Evolutionary conservation across 2,329 filamentous ascomycete species (phyloP).

Genomic region (Bipolaris victoriae): DNA sequence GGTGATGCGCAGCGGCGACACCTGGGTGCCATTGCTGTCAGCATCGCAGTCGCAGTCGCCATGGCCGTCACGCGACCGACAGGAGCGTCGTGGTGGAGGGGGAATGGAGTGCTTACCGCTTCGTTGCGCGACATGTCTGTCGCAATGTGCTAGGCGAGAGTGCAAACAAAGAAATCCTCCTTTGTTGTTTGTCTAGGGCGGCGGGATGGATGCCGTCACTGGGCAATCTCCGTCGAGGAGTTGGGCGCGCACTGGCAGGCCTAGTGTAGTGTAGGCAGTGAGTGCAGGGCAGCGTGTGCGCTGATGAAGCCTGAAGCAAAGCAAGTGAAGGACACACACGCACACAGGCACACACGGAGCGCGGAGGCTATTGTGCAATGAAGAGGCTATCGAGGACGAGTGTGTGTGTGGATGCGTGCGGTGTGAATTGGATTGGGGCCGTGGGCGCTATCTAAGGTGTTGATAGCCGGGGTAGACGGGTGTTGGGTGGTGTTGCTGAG

Average conservation of each 20-base stretch:
- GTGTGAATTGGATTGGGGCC: slow-evolving; percentile 28
- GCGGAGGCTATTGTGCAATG: slow-evolving; percentile 37
- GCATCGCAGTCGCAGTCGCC: neutral
- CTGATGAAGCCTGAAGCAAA: slow-evolving; percentile 21
- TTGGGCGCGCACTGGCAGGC: slow-evolving; percentile 19
- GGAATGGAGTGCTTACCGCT: slow-evolving; percentile 41
- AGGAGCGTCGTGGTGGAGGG: neutral
- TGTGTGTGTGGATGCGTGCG: slow-evolving; percentile 28
- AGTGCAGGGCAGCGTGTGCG: slow-evolving; percentile 3
- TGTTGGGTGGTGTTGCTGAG: slow-evolving; percentile 23
- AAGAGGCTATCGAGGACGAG: slow-evolving; percentile 32
- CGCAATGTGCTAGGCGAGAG: slow-evolving; percentile 11
- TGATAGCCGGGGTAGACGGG: slow-evolving; percentile 32
- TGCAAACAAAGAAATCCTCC: slow-evolving; percentile 12
- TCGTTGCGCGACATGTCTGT: slow-evolving; percentile 50
- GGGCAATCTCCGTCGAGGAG: slow-evolving; percentile 37
- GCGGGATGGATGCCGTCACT: slow-evolving; percentile 44
- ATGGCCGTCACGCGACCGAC: neutral
- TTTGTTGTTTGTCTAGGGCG: neutral
- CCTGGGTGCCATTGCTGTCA: slow-evolving; percentile 54
- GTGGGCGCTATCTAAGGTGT: slow-evolving; percentile 27
- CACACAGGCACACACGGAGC: slow-evolving; percentile 20
- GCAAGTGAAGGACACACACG: slow-evolving; percentile 33
- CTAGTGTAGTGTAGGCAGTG: slow-evolving; percentile 2
- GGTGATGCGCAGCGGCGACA: slow-evolving; percentile 80